phyloP scores from a whole-genome alignment of 2,329 filamentous ascomycete genomes.

The Zymoseptoria passerinii region DNA sequence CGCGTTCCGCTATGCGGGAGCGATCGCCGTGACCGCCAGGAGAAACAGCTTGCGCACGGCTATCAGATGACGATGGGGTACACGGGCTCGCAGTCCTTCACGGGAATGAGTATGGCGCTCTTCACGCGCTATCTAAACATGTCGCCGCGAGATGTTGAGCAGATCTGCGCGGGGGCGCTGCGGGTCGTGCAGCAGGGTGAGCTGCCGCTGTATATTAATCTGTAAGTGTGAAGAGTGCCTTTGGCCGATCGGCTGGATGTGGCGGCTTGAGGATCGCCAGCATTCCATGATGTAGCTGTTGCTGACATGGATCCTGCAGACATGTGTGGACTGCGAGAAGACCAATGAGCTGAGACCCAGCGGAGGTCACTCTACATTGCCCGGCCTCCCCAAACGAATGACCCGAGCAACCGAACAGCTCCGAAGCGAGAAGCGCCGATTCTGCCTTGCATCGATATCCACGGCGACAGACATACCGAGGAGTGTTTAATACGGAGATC shows the following conservation, averaged over 20 bases:
- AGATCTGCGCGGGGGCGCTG: slow-evolving; percentile 55
- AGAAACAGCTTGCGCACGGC: slow-evolving; percentile 67
- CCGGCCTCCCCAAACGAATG: not conserved
- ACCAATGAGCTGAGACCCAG: slow-evolving; percentile 24
- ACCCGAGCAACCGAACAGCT: not conserved
- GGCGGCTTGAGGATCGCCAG: not conserved
- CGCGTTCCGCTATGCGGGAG: slow-evolving; percentile 52
- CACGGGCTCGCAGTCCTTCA: slow-evolving; percentile 18
- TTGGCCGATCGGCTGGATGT: not conserved
- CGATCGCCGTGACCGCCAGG: slow-evolving; percentile 57
- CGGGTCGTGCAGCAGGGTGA: slow-evolving; percentile 10
- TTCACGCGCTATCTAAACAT: slow-evolving; percentile 58
- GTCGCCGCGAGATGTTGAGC: slow-evolving; percentile 50
- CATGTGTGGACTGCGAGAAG: slow-evolving; percentile 42
- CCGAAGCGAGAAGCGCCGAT: not conserved
- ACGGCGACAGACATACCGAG: not conserved
- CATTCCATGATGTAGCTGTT: not conserved
- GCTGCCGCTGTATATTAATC: slow-evolving; percentile 52
- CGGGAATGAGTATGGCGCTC: slow-evolving; percentile 23
- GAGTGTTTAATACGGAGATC: not conserved
- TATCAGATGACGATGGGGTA: slow-evolving; percentile 66
- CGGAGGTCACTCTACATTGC: not conserved
- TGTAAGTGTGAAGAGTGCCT: slow-evolving; percentile 51
- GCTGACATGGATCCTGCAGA: slow-evolving; percentile 24
- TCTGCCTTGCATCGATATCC: not conserved